Percentiles rank a stretch among this genome's conserved stretches.
phyloP scores from a whole-genome alignment of 805 yeast genomes.

The Wilhelminamyces savonicus region DNA sequence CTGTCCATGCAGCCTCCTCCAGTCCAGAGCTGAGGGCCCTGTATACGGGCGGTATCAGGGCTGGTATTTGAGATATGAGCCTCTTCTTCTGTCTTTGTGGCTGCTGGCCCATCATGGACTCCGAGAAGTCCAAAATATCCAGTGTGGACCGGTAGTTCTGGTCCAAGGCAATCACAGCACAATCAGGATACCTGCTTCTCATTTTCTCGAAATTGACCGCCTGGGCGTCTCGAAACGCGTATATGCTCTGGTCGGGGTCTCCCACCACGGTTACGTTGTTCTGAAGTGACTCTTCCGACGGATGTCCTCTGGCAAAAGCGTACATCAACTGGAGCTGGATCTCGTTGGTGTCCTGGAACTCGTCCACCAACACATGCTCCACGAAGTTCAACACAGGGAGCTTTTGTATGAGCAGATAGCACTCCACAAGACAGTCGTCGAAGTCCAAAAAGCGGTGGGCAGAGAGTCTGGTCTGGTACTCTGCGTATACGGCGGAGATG shows the following conservation, averaged over 20 bases:
- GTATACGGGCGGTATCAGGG: constrained; percentile 43
- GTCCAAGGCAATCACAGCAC: constrained; percentile 40
- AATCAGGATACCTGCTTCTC: constrained; percentile 31
- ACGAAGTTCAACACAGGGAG: constrained; percentile 44
- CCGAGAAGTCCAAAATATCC: constrained; percentile 59
- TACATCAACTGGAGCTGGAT: constrained; percentile 69
- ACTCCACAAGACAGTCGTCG: constrained; percentile 68
- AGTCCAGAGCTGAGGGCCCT: constrained; percentile 32
- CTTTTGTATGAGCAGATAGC: constrained; percentile 42
- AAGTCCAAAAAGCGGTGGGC: constrained; percentile 56
- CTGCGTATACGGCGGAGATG: constrained; percentile 34
- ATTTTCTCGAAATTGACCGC: constrained; percentile 58
- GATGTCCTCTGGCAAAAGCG: constrained; percentile 31
- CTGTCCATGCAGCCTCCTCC: constrained; percentile 55
- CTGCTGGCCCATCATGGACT: constrained; percentile 59
- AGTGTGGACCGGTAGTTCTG: constrained; percentile 80
- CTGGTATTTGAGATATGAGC: constrained; percentile 41
- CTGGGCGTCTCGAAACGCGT: constrained; percentile 80
- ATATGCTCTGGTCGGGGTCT: constrained; percentile 94
- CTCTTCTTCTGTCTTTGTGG: constrained; percentile 35
- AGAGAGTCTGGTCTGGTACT: constrained; percentile 46
- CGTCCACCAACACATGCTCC: constrained; percentile 81
- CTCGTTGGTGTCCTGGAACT: constrained; percentile 86
- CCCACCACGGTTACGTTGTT: constrained; percentile 83
- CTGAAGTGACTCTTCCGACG: constrained; percentile 20